phyloP scores from a whole-genome alignment of 257 asterid species.

The Fraxinus anomala region DNA sequence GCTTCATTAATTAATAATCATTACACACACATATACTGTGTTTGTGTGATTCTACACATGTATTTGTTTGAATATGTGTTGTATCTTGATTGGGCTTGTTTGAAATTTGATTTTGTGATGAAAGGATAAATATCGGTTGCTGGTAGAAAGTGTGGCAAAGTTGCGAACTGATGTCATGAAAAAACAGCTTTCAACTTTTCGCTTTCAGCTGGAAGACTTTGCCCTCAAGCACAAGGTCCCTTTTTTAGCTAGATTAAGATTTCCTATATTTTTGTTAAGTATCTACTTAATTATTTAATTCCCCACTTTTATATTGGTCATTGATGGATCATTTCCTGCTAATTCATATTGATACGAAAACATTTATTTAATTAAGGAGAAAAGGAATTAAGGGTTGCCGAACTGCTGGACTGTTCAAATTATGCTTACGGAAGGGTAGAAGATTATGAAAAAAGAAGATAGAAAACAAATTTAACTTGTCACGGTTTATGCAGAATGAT shows the following conservation, averaged over 20 bases:
- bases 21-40: neutral
- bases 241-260: neutral
- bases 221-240: conserved; percentile 92
- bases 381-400: neutral
- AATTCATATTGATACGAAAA: neutral
- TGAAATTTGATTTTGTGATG: conserved; percentile 6
- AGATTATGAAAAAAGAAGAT: neutral
- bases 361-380: neutral
- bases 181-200: conserved; percentile 91
- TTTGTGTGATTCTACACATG: neutral
- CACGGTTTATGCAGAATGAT: conserved; percentile 66
- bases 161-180: conserved; percentile 92
- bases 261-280: neutral
- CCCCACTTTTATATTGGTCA: neutral
- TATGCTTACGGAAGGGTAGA: neutral
- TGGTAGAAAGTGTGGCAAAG: conserved; percentile 97
- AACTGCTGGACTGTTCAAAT: neutral
- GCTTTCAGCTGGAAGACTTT: conserved; percentile 92
- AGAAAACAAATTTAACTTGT: neutral
- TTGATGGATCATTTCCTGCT: neutral
- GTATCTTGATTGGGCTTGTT: no score
- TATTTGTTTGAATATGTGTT: no score
- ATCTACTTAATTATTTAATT: neutral
- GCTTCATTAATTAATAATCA: neutral
- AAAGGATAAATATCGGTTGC: conserved; percentile 82